A percentile compares a stretch with the other conserved stretches of the same genome.
Evolutionary conservation across 768 basidiomycete species (phyloP).

Genomic region (Neoboletus subvelutipes): DNA sequence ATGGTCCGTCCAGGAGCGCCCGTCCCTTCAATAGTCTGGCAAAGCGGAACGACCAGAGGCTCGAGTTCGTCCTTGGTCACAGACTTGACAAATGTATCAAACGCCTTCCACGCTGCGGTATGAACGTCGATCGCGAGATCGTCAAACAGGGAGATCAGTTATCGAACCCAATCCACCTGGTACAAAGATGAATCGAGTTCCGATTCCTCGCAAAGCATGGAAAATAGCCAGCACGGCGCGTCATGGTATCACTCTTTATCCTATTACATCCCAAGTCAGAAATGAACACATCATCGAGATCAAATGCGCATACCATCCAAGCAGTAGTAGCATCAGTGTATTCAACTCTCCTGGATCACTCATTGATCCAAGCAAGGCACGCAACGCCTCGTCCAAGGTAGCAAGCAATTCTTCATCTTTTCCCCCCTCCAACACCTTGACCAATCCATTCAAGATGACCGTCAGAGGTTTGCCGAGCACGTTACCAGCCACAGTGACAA

Average conservation of each 20-base stretch:
- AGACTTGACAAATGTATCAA: slow-evolving; percentile 87
- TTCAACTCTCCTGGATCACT: slow-evolving; percentile 86
- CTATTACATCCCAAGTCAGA: slow-evolving; percentile 37
- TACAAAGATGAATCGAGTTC: slow-evolving; percentile 80
- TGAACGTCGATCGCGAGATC: slow-evolving; percentile 75
- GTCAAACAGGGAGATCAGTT: slow-evolving; percentile 79
- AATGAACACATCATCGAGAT: neutral
- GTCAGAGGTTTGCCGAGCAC: slow-evolving; percentile 84
- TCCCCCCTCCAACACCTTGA: slow-evolving; percentile 72
- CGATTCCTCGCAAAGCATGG: slow-evolving; percentile 80
- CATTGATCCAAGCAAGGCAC: slow-evolving; percentile 74
- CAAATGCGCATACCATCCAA: slow-evolving; percentile 70
- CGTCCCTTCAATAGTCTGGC: slow-evolving; percentile 82
- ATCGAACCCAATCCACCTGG: slow-evolving; percentile 92
- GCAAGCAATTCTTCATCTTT: slow-evolving; percentile 64
- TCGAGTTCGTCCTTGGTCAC: slow-evolving; percentile 93
- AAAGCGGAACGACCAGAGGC: slow-evolving; percentile 83
- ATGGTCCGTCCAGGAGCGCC: slow-evolving; percentile 79
- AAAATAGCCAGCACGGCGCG: slow-evolving; percentile 75
- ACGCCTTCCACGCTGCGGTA: slow-evolving; percentile 75
- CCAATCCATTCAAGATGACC: slow-evolving; percentile 74
- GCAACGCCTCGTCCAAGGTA: slow-evolving; percentile 75
- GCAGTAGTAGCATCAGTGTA: slow-evolving; percentile 80
- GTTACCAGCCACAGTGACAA: slow-evolving; percentile 91
- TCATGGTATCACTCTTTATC: slow-evolving; percentile 76